Conservation (phyloP, 306 rosid species). For the Rubus idaeus region DNA sequence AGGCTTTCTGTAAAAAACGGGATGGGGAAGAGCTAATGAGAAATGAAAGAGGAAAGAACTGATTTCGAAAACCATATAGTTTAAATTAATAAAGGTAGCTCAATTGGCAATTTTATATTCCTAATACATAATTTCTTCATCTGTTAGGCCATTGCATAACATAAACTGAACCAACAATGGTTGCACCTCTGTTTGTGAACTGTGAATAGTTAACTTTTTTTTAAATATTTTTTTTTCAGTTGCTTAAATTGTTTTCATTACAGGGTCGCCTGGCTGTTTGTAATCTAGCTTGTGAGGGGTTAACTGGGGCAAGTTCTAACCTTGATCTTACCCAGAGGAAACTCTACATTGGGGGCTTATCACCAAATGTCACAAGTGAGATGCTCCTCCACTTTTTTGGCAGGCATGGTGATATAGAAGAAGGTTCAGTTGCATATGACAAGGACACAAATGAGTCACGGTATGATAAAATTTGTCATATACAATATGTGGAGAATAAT, state of each 20-base stretch:
- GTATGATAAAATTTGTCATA: constrained; percentile 25
- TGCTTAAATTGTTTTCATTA: constrained; percentile 8
- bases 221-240: constrained; percentile 11
- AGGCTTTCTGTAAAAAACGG: no score
- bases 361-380: constrained; percentile 74
- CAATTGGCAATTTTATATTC: no score
- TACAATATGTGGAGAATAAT: constrained; percentile 6
- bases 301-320: constrained; percentile 54
- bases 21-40: no score
- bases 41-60: no score
- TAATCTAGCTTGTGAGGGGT: constrained; percentile 68
- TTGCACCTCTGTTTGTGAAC: background rate
- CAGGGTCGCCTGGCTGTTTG: constrained; percentile 78
- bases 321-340: constrained; percentile 72
- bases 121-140: no score
- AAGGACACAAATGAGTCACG: constrained; percentile 73
- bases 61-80: background rate
- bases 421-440: constrained; percentile 86
- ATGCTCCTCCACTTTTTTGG: constrained; percentile 54
- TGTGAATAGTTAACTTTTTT: background rate
- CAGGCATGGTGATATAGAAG: constrained; percentile 77
- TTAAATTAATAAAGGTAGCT: background rate
- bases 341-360: constrained; percentile 73
- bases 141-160: background rate
- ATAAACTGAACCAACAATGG: background rate